phyloP scores from a whole-genome alignment of 1,284 basidiomycete genomes.

The Porodaedalea pini region DNA sequence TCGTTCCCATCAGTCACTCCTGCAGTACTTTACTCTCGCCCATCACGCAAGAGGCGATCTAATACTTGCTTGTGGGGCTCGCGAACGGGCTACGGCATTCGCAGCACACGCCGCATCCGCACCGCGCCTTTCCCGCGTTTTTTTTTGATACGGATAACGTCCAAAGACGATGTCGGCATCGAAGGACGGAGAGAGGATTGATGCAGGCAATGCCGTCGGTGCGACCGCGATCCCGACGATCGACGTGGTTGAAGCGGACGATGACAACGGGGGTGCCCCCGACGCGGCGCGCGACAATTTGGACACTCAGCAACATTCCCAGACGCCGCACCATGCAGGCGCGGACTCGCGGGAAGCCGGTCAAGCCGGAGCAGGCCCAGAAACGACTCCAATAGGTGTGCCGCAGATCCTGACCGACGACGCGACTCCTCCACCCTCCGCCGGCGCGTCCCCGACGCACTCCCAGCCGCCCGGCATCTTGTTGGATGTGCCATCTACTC shows the following conservation, averaged over 20 bases:
- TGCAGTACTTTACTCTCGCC: background rate
- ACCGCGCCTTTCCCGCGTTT: background rate
- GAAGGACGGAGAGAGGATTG: background rate
- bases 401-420: conserved; percentile 11
- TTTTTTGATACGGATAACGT: background rate
- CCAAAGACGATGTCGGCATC: background rate
- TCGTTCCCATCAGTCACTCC: background rate
- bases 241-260: conserved; percentile 16
- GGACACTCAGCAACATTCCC: background rate
- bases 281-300: background rate
- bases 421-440: background rate
- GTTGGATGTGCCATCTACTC: conserved; percentile 15
- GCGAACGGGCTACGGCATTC: background rate
- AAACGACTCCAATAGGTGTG: background rate
- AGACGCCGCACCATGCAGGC: background rate
- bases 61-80: background rate
- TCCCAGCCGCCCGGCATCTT: conserved; percentile 11
- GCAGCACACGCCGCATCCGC: background rate
- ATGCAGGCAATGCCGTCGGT: background rate
- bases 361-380: background rate
- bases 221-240: conserved; percentile 14
- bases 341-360: conserved; percentile 2
- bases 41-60: background rate
- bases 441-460: background rate
- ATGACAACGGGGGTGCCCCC: conserved; percentile 1